A percentile compares a stretch with the other conserved stretches of the same genome.
These are phyloP conservation scores for Cladobotryum mycophilum DNA, from an alignment of 2,329 filamentous ascomycete species.

Conservation along the genomic window DNA sequence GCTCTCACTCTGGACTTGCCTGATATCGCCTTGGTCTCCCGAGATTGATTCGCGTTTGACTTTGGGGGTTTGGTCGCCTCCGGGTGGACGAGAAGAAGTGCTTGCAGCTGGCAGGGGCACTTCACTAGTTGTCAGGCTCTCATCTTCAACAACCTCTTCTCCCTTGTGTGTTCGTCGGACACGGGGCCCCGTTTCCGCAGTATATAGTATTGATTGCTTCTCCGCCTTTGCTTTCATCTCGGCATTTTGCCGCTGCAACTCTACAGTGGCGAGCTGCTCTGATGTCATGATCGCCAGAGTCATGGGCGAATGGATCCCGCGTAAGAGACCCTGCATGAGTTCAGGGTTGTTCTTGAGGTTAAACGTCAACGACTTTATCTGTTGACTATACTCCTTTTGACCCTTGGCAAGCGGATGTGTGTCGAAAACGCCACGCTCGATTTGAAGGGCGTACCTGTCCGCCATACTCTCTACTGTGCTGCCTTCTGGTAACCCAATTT, in stretches of 20 bases:
- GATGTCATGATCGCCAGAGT: constrained; percentile 80
- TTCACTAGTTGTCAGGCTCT: constrained; percentile 41
- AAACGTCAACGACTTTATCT: constrained; percentile 71
- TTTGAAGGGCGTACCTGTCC: constrained; percentile 65
- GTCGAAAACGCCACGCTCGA: constrained; percentile 66
- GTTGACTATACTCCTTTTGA: constrained; percentile 47
- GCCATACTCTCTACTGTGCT: constrained; percentile 58
- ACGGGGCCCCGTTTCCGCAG: constrained; percentile 63
- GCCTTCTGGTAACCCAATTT: constrained; percentile 57
- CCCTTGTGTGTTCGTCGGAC: constrained; percentile 91
- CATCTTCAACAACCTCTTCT: constrained; percentile 80
- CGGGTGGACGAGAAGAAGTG: constrained; percentile 14
- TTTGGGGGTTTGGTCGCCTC: constrained; percentile 14
- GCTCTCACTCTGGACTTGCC: constrained; percentile 34
- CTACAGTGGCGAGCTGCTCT: constrained; percentile 86
- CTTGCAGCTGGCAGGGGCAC: constrained; percentile 24
- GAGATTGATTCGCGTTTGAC: constrained; percentile 32
- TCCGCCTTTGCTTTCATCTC: constrained; percentile 72
- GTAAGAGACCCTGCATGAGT: constrained; percentile 69
- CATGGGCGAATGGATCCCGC: constrained; percentile 63
- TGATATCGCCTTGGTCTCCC: constrained; percentile 22
- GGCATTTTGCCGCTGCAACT: constrained; percentile 71
- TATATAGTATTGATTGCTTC: constrained; percentile 77
- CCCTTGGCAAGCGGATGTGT: constrained; percentile 42
- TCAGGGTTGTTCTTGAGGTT: constrained; percentile 87